Conservation (phyloP, 1,284 basidiomycete genomes). For the Coriolopsis trogii region DNA sequence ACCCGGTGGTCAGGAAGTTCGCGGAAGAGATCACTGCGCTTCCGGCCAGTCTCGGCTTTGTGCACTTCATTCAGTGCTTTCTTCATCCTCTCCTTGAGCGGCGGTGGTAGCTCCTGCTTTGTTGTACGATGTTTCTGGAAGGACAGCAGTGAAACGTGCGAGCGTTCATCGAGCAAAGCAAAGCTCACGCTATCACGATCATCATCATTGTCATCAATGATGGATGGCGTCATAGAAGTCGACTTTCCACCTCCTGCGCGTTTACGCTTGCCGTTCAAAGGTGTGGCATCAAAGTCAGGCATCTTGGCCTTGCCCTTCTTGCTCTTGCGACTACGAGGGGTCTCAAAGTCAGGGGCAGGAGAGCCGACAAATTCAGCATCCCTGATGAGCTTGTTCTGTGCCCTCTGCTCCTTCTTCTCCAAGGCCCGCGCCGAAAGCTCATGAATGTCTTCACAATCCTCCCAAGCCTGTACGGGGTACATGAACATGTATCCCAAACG, state of each 20-base stretch:
- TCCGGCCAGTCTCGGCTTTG: slow-evolving; percentile 74
- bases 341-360: slow-evolving; percentile 62
- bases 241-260: slow-evolving; percentile 69
- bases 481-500: not conserved
- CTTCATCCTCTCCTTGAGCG: slow-evolving; percentile 78
- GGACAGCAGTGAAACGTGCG: not conserved
- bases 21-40: slow-evolving; percentile 84
- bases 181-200: slow-evolving; percentile 62
- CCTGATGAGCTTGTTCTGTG: slow-evolving; percentile 29
- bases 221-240: slow-evolving; percentile 75
- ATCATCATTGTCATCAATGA: slow-evolving; percentile 73
- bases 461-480: slow-evolving; percentile 67
- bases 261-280: slow-evolving; percentile 64
- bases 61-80: slow-evolving; percentile 83
- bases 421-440: slow-evolving; percentile 67
- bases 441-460: slow-evolving; percentile 86
- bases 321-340: slow-evolving; percentile 49
- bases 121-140: slow-evolving; percentile 79
- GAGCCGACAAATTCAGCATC: slow-evolving; percentile 51
- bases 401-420: slow-evolving; percentile 65
- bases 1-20: slow-evolving; percentile 78
- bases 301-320: slow-evolving; percentile 71
- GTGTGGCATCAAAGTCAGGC: slow-evolving; percentile 50
- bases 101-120: slow-evolving; percentile 56
- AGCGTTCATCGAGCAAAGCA: not conserved